Percentiles rank a stretch among this genome's conserved stretches.
phyloP scores from a whole-genome alignment of 2,329 filamentous ascomycete genomes.

The Pestalotiopsis sp. region DNA sequence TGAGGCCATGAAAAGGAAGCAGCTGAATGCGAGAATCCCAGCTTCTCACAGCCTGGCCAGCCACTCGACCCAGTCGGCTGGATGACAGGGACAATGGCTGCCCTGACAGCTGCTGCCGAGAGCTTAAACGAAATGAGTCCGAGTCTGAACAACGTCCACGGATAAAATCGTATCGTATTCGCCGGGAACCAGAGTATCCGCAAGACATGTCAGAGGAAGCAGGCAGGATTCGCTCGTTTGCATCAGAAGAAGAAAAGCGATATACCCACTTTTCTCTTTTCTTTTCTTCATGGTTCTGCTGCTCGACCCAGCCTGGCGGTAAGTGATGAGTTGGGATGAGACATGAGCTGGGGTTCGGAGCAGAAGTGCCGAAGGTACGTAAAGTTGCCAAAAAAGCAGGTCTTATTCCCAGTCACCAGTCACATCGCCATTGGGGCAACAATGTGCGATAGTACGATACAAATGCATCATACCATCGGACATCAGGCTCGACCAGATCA shows the following conservation, averaged over 20 bases:
- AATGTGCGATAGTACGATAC: not conserved
- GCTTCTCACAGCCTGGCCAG: not conserved
- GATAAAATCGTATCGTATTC: too few species aligned
- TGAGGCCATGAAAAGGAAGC: not conserved
- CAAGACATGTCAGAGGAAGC: not conserved
- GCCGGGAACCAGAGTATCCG: too few species aligned
- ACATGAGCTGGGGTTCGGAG: not conserved
- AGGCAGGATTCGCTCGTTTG: not conserved
- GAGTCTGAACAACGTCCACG: too few species aligned
- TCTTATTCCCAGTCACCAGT: not conserved
- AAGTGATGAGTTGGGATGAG: not conserved
- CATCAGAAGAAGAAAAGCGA: not conserved
- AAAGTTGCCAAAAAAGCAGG: not conserved
- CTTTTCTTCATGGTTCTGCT: not conserved
- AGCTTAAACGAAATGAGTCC: constrained; percentile 6
- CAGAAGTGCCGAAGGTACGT: not conserved
- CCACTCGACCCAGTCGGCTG: not conserved
- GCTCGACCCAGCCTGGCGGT: not conserved
- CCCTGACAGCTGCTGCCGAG: not conserved
- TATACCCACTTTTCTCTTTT: not conserved
- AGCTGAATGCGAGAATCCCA: not conserved
- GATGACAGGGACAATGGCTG: not conserved
- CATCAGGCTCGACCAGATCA: not conserved
- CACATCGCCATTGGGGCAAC: not conserved
- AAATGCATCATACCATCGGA: not conserved